Evolutionary conservation across 805 yeast genomes (phyloP).

Genomic region (Lachancea fermentati): DNA sequence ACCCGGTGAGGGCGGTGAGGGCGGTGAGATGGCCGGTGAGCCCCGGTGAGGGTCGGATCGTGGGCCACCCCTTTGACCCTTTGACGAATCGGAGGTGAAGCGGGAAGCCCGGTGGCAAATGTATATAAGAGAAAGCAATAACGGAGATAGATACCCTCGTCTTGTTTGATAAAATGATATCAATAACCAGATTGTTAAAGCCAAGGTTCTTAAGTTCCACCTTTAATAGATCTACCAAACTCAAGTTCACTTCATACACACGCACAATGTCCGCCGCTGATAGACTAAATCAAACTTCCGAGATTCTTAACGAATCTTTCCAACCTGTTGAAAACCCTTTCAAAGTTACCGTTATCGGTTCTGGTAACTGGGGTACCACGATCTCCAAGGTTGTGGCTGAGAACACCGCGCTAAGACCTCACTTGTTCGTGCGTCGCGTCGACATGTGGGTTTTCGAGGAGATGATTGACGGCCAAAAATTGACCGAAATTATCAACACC

Average conservation of each 20-base stretch:
- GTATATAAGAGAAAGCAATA: not conserved
- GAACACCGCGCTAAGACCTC: conserved; percentile 66
- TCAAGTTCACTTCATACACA: conserved; percentile 1
- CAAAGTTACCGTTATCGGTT: conserved; percentile 76
- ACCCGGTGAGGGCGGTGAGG: too few species aligned
- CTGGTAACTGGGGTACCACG: conserved; percentile 98
- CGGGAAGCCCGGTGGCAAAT: not conserved
- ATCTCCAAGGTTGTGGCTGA: conserved; percentile 94
- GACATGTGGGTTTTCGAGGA: conserved; percentile 98
- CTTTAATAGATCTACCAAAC: not conserved
- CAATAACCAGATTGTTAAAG: not conserved
- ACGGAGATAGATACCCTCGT: not conserved
- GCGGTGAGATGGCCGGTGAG: too few species aligned
- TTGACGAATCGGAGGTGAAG: not conserved
- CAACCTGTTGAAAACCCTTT: conserved; percentile 33
- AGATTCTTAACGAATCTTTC: conserved; percentile 23
- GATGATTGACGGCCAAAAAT: conserved; percentile 63
- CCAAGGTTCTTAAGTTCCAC: not conserved
- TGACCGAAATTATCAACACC: conserved; percentile 87
- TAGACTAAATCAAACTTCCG: conserved; percentile 30
- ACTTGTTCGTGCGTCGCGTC: conserved; percentile 65
- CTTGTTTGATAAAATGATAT: too few species aligned
- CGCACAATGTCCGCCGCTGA: conserved; percentile 25
- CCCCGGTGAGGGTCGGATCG: not conserved
- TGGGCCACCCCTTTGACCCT: not conserved